Evolutionary conservation across 1,284 basidiomycete genomes (phyloP).

Genomic region (Coniferiporia weirii): DNA sequence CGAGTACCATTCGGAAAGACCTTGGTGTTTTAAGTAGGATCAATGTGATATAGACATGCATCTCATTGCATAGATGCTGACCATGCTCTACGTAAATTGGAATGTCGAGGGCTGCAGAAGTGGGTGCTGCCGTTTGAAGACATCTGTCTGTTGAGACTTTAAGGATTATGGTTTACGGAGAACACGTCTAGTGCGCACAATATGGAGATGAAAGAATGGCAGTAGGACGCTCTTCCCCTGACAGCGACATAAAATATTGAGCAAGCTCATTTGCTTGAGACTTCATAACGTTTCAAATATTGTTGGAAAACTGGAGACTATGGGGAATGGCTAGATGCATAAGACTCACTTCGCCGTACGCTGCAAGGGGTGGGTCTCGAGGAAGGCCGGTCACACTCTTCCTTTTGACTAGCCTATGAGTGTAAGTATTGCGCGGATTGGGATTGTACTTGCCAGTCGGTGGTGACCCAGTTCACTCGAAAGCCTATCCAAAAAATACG

Average conservation of each 20-base stretch:
- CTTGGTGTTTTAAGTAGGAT: conserved; percentile 30
- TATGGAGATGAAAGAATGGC: conserved; percentile 77
- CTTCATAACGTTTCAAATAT: conserved; percentile 28
- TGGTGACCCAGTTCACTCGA: conserved; percentile 66
- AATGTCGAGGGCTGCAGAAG: conserved; percentile 52
- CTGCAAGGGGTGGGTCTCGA: conserved; percentile 75
- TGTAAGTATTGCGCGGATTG: background rate
- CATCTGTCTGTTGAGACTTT: conserved; percentile 59
- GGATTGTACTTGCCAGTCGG: conserved; percentile 46
- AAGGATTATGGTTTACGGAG: background rate
- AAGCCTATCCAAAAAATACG: conserved; percentile 46
- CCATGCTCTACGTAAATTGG: conserved; percentile 69
- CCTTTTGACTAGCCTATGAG: conserved; percentile 27
- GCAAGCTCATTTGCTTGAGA: conserved; percentile 74
- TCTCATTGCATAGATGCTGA: conserved; percentile 27
- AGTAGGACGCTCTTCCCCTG: conserved; percentile 64
- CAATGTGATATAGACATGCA: background rate
- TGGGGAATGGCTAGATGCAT: background rate
- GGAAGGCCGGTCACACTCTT: conserved; percentile 65
- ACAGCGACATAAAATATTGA: conserved; percentile 56
- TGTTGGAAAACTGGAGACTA: background rate
- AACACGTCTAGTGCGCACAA: conserved; percentile 42
- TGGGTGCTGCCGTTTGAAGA: conserved; percentile 70
- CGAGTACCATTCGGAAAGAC: conserved; percentile 82
- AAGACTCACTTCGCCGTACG: conserved; percentile 56